phyloP scores from a whole-genome alignment of 139 green algal genomes.

The Gonium pectorale region DNA sequence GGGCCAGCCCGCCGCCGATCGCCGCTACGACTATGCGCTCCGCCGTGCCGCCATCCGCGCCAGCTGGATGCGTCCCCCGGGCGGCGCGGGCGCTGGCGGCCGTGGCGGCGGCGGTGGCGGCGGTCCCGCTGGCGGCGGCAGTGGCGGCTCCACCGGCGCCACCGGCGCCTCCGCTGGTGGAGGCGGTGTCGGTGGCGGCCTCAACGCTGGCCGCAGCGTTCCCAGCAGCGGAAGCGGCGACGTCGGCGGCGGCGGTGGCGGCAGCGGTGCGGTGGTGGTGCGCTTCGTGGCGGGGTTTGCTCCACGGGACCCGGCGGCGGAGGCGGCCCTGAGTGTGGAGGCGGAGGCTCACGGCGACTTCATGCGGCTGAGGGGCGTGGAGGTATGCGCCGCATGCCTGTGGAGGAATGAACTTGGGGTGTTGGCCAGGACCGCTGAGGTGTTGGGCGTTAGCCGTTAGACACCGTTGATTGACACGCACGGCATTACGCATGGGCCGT shows the following conservation, averaged over 20 bases:
- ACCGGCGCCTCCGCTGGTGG: no score
- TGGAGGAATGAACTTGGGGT: no score
- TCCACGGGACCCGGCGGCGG: constrained; percentile 5
- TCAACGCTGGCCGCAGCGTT: no score
- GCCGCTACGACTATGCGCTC: constrained; percentile 65
- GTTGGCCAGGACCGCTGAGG: no score
- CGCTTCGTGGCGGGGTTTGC: constrained; percentile 75
- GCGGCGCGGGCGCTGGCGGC: no score
- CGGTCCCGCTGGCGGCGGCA: no score
- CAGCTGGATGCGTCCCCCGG: constrained; percentile 81
- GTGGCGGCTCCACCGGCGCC: no score
- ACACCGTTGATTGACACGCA: no score
- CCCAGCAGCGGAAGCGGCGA: constrained; percentile 3
- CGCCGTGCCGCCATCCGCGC: constrained; percentile 57
- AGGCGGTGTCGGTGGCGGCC: neutral
- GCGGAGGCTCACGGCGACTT: constrained; percentile 63
- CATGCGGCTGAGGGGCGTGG: constrained; percentile 56
- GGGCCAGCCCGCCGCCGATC: neutral
- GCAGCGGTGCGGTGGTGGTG: constrained; percentile 53
- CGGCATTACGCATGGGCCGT: no score
- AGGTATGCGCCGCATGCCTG: no score
- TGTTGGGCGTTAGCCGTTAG: no score
- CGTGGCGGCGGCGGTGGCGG: no score
- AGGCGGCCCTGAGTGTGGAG: constrained; percentile 58
- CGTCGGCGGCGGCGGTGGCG: constrained; percentile 47